Evolutionary conservation across 306 rosid species (phyloP).

Genomic region (Macrotyloma uniflorum): DNA sequence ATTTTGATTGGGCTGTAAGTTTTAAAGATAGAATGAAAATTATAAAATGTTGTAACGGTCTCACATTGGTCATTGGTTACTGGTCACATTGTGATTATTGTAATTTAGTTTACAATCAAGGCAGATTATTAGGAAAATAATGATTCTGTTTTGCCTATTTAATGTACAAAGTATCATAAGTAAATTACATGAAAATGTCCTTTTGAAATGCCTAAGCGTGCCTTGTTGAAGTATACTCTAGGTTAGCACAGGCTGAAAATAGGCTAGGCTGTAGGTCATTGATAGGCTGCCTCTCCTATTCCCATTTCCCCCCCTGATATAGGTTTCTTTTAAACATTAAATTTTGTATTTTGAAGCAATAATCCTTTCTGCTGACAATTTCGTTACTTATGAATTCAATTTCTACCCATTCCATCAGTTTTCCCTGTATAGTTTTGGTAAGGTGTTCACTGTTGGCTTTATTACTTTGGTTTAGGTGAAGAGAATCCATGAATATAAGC

Average conservation of each 20-base stretch:
- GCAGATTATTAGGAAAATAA: neutral
- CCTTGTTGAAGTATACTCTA: constrained; percentile 14
- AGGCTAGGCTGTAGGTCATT: neutral
- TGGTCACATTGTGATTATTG: neutral
- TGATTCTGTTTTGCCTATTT: neutral
- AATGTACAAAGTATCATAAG: neutral
- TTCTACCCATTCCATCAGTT: constrained; percentile 12
- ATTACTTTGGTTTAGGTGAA: constrained; percentile 69
- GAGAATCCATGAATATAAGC: constrained; percentile 98
- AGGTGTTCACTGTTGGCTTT: constrained; percentile 14
- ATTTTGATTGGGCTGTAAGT: constrained; percentile 19
- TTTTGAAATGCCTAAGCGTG: constrained; percentile 15
- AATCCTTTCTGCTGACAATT: constrained; percentile 19
- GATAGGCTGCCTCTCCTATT: neutral
- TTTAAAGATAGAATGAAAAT: constrained; percentile 28
- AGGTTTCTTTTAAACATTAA: neutral
- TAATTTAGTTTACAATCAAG: neutral
- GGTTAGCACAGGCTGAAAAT: neutral
- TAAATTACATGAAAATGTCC: neutral
- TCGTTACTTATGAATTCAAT: constrained; percentile 21
- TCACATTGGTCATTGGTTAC: neutral
- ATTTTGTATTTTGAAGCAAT: constrained; percentile 28
- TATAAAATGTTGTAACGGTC: neutral
- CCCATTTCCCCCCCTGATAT: neutral
- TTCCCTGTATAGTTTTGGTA: constrained; percentile 17